Evolutionary conservation across 768 basidiomycete species (phyloP).

Genomic region (Leccinum subgranulosum): DNA sequence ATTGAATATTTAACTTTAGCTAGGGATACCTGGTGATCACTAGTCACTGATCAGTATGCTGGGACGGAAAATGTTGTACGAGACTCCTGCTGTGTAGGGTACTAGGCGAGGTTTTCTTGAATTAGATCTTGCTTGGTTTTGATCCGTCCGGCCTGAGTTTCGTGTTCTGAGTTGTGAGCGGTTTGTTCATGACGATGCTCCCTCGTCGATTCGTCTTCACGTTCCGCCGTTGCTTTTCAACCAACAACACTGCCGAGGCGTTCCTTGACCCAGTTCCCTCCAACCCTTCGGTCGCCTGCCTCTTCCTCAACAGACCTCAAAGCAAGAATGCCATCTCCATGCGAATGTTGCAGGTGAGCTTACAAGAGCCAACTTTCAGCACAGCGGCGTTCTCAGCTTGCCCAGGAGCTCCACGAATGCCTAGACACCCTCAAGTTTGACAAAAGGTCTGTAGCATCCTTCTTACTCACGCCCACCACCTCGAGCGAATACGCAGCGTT

Average conservation of each 20-base stretch:
- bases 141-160: background rate
- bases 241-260: constrained; percentile 27
- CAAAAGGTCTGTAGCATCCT: constrained; percentile 45
- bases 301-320: constrained; percentile 79
- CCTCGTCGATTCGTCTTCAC: background rate
- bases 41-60: constrained; percentile 3
- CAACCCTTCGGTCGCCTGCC: constrained; percentile 63
- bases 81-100: background rate
- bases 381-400: constrained; percentile 1
- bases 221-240: constrained; percentile 21
- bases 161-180: background rate
- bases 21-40: constrained; percentile 1
- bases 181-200: constrained; percentile 6
- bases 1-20: constrained; percentile 21
- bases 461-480: background rate
- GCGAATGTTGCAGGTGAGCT: constrained; percentile 58
- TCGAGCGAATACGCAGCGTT: constrained; percentile 40
- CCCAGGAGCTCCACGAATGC: constrained; percentile 68
- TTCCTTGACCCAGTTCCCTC: constrained; percentile 50
- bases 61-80: constrained; percentile 1
- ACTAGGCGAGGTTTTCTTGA: constrained; percentile 1
- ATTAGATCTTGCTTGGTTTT: background rate
- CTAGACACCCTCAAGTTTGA: constrained; percentile 65
- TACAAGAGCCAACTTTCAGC: background rate
- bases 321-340: constrained; percentile 87